Percentiles rank a stretch among this genome's conserved stretches.
Evolutionary conservation across 2,329 filamentous ascomycete species (phyloP).

Genomic region (Xylaria sp.): DNA sequence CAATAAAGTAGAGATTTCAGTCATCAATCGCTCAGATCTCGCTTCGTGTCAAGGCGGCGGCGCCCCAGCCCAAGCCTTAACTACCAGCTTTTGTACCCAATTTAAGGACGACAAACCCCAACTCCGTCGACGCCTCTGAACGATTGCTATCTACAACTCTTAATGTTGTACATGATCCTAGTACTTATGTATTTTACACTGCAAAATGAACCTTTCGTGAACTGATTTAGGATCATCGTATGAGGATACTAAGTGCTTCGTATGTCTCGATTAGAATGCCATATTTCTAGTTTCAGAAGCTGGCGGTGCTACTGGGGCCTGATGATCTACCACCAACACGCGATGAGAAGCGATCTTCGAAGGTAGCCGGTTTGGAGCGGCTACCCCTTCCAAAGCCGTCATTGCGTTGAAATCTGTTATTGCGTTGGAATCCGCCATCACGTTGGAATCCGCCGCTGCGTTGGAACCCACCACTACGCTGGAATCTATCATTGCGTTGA

Average conservation of each 20-base stretch:
- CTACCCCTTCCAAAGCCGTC: not conserved
- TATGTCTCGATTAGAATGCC: conserved; percentile 15
- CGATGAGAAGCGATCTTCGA: conserved; percentile 20
- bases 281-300: conserved; percentile 27
- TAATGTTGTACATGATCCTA: conserved; percentile 30
- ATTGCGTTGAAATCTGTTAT: not conserved
- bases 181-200: conserved; percentile 29
- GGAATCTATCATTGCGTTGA: not conserved
- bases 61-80: conserved; percentile 34
- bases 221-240: conserved; percentile 10
- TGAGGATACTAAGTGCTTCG: conserved; percentile 15
- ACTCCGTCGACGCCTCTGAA: conserved; percentile 41
- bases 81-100: conserved; percentile 33
- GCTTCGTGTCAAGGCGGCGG: conserved; percentile 21
- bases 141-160: conserved; percentile 29
- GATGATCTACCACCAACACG: not conserved
- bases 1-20: conserved; percentile 46
- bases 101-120: conserved; percentile 39
- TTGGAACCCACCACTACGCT: not conserved
- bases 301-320: not conserved
- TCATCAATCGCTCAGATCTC: conserved; percentile 22
- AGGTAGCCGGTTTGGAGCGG: not conserved
- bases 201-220: conserved; percentile 17
- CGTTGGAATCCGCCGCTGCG: not conserved
- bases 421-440: not conserved